Evolutionary conservation across 2,329 filamentous ascomycete species (phyloP).

Genomic region (Penicillium vulpinum): DNA sequence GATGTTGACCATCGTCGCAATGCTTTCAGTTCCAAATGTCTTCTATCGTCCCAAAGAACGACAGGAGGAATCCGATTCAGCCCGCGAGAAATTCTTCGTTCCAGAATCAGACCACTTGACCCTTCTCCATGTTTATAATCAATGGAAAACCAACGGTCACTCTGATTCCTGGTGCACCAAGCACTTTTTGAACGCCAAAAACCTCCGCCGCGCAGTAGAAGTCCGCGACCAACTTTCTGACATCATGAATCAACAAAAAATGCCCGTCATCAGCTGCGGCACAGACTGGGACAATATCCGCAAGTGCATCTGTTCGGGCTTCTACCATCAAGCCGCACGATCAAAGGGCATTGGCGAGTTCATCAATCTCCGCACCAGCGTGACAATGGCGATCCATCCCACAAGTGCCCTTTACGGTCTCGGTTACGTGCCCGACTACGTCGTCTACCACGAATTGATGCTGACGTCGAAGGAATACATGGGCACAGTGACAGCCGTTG

Average conservation of each 20-base stretch:
- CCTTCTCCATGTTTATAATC: constrained; percentile 89
- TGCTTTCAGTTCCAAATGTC: constrained; percentile 94
- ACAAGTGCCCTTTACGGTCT: constrained; percentile 90
- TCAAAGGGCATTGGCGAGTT: constrained; percentile 97
- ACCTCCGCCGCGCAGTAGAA: constrained; percentile 84
- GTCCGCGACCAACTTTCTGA: constrained; percentile 91
- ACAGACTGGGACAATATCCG: constrained; percentile 97
- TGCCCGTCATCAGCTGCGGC: constrained; percentile 82
- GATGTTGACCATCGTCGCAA: constrained; percentile 96
- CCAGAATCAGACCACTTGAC: constrained; percentile 96
- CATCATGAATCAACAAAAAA: constrained; percentile 92
- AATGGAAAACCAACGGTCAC: constrained; percentile 89
- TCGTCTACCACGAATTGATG: constrained; percentile 97
- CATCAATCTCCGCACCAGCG: constrained; percentile 90
- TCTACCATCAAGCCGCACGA: constrained; percentile 96
- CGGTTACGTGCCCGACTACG: constrained; percentile 92
- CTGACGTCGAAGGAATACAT: constrained; percentile 97
- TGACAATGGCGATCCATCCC: constrained; percentile 91
- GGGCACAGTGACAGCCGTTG: constrained; percentile 92
- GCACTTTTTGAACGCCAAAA: constrained; percentile 95
- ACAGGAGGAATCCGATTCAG: constrained; percentile 92
- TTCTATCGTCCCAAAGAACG: constrained; percentile 97
- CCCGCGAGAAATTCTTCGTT: constrained; percentile 97
- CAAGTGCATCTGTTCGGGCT: constrained; percentile 95
- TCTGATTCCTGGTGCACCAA: constrained; percentile 89